Evolutionary conservation across 1,139 yeast species (phyloP), one percentile per base, ranked within the genome.

Genomic region (Zygotorulaspora mrakii): DNA sequence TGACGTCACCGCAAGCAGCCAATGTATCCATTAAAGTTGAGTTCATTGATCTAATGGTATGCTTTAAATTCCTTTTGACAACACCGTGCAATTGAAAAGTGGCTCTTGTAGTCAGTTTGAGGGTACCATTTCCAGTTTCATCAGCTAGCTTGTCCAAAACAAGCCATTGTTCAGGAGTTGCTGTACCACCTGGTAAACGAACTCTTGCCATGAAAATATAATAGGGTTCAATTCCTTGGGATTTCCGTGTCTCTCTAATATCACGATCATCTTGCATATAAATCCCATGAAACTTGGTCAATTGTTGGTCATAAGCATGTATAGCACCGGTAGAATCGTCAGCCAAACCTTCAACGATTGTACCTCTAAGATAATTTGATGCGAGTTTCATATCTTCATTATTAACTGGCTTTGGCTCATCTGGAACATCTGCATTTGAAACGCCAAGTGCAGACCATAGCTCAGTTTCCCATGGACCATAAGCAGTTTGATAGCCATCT

Each of bases 211-310:
- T 91, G 64, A 91, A 91, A 14, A 94, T 76, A 63, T 86, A 91
- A 35, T 95, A 95, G 17, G 98, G 97, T 67, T 91, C 98, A 50
- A 85, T 65, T 33, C 97, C 97, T 62, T 85, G 85, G 35, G 86
- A 76, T 68, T 88, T 89, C 61, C 97, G 81, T 53, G 85, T 84
- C 45, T 89, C 97, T 64, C 97, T 79, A 44, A 91, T 72, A 66
- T 91, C 98, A 69, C 98, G 86, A 63, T 91, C 97, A 65, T 91
- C 97, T 71, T 91, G 98, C 95, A 89, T 88, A 65, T 91, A 91
- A 52, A 89, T 88, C 67, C 98, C 98, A 64, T 91, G 97, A 77
- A 91, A 91, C 67, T 91, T 91, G 52, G 96, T 88, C 64, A 91
- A 69, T 67, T 88, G 96, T 68, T 88, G 95, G 65, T 88, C 96